Evolutionary conservation across 768 basidiomycete species (phyloP).

Genomic region (Tulasnella sp.): DNA sequence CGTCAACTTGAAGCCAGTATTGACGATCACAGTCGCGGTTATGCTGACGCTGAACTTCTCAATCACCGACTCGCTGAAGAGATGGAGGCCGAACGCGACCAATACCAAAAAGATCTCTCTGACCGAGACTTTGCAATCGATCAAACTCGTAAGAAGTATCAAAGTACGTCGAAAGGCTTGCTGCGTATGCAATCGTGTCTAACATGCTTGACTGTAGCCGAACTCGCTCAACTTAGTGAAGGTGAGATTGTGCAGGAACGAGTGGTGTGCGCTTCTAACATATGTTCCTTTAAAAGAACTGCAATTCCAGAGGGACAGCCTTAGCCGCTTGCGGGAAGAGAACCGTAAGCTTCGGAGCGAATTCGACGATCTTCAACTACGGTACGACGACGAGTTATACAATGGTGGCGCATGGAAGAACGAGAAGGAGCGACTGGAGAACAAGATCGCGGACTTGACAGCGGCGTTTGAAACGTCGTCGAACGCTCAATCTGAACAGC

Average conservation of each 20-base stretch:
- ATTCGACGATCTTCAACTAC: constrained; percentile 60
- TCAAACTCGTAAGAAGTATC: constrained; percentile 79
- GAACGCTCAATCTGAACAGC: constrained; percentile 65
- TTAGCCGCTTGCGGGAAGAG: constrained; percentile 69
- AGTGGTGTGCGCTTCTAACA: neutral
- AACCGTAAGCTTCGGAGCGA: constrained; percentile 68
- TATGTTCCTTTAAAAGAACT: constrained; percentile 38
- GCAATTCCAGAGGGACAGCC: constrained; percentile 62
- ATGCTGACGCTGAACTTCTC: constrained; percentile 50
- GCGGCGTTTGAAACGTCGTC: constrained; percentile 65
- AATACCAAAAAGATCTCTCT: constrained; percentile 66
- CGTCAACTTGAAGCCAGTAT: constrained; percentile 52
- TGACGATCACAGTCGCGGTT: constrained; percentile 56
- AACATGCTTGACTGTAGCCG: constrained; percentile 33
- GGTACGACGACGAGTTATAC: constrained; percentile 67
- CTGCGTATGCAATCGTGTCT: neutral
- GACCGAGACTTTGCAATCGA: constrained; percentile 68
- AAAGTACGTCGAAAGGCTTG: constrained; percentile 36
- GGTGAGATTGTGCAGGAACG: constrained; percentile 29
- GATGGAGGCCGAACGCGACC: constrained; percentile 66
- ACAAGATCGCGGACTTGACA: constrained; percentile 63
- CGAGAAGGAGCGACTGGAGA: constrained; percentile 78
- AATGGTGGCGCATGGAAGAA: constrained; percentile 74
- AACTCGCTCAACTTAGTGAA: constrained; percentile 69
- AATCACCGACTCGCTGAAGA: constrained; percentile 61